Evolutionary conservation across 2,329 filamentous ascomycete species (phyloP).

Genomic region (Graphilbum fragrans): DNA sequence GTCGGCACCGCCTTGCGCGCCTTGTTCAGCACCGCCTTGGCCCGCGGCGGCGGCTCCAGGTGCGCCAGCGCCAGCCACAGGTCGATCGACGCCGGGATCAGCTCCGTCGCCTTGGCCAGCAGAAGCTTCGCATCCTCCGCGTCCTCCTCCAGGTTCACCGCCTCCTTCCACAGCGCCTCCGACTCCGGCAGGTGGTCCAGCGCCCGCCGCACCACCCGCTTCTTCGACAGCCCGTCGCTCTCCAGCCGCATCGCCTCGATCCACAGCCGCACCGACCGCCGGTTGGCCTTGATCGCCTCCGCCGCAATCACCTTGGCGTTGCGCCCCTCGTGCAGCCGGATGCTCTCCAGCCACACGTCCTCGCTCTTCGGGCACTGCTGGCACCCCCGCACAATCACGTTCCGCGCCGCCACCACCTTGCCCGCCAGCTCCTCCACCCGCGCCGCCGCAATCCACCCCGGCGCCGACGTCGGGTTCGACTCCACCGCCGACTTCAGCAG

Average conservation of each 20-base stretch:
- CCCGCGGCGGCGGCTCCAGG: conserved; percentile 79
- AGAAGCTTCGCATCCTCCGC: conserved; percentile 76
- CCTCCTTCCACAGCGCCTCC: conserved; percentile 94
- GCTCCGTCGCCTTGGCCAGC: conserved; percentile 87
- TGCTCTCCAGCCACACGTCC: conserved; percentile 93
- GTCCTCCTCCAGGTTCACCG: conserved; percentile 90
- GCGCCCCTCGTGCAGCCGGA: conserved; percentile 78
- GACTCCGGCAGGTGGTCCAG: conserved; percentile 89
- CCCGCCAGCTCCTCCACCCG: conserved; percentile 87
- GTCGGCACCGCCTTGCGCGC: conserved; percentile 89
- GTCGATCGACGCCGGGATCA: conserved; percentile 87
- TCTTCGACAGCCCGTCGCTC: conserved; percentile 69
- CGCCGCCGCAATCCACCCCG: conserved; percentile 91
- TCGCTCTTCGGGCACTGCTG: conserved; percentile 87
- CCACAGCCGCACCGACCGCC: conserved; percentile 81
- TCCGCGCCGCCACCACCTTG: conserved; percentile 79
- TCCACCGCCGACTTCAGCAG: conserved; percentile 95
- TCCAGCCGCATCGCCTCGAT: conserved; percentile 92
- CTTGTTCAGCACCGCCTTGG: conserved; percentile 88
- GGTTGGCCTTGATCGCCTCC: conserved; percentile 84
- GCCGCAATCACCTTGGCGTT: conserved; percentile 95
- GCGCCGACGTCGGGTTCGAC: conserved; percentile 88
- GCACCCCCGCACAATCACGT: conserved; percentile 77
- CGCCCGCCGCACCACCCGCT: conserved; percentile 83
- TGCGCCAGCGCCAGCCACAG: conserved; percentile 90